Evolutionary conservation across 805 yeast species (phyloP).

Genomic region (Suhomyces canberraensis): DNA sequence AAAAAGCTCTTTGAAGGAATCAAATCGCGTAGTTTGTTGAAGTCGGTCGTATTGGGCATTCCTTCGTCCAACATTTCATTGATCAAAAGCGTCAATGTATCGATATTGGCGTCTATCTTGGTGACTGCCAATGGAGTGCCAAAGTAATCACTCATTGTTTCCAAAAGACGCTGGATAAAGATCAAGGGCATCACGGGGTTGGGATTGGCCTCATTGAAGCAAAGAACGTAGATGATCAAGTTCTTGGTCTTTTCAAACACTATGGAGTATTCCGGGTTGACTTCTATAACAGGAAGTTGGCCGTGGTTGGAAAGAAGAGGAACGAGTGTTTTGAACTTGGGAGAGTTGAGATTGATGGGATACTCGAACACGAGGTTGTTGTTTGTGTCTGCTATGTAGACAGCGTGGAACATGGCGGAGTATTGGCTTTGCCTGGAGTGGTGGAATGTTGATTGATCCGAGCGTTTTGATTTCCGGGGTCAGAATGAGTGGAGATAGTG

Average conservation of each 20-base stretch:
- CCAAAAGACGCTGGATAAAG: slow-evolving; percentile 49
- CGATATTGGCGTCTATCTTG: slow-evolving; percentile 66
- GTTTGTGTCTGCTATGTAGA: slow-evolving; percentile 39
- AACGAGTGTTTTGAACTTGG: slow-evolving; percentile 28
- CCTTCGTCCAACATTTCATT: slow-evolving; percentile 80
- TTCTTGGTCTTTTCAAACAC: slow-evolving; percentile 20
- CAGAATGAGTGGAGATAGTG: no score
- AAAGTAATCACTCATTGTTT: slow-evolving; percentile 56
- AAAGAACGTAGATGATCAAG: slow-evolving; percentile 28
- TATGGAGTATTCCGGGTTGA: slow-evolving; percentile 29
- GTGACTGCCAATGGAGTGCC: slow-evolving; percentile 50
- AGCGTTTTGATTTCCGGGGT: no score
- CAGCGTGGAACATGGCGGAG: slow-evolving; percentile 35
- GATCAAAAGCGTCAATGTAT: slow-evolving; percentile 65
- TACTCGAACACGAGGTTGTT: slow-evolving; percentile 36
- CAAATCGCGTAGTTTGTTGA: slow-evolving; percentile 63
- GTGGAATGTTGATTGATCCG: not conserved
- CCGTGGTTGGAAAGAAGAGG: slow-evolving; percentile 9
- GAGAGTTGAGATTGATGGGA: slow-evolving; percentile 28
- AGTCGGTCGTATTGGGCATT: slow-evolving; percentile 67
- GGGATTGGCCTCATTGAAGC: slow-evolving; percentile 14
- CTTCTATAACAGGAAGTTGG: slow-evolving; percentile 23
- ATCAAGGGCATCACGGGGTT: slow-evolving; percentile 57
- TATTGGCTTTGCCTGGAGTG: not conserved
- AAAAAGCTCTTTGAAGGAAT: slow-evolving; percentile 64